These are phyloP conservation scores for Rhynchosporium agropyri DNA, from an alignment of 2,329 filamentous ascomycete genomes.

Conservation along the genomic window DNA sequence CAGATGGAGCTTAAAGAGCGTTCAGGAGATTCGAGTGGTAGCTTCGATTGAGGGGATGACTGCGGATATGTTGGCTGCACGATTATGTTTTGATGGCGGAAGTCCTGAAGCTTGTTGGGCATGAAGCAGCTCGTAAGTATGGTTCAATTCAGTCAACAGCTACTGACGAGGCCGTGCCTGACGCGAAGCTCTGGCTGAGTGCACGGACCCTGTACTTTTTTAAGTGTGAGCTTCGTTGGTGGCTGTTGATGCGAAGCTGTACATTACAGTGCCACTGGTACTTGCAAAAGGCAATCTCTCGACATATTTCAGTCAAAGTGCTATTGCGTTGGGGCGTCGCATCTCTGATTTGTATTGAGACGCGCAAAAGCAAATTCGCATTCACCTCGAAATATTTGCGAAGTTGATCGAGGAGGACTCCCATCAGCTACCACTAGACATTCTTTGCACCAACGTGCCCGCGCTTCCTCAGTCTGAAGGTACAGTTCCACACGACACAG, in stretches of 20 bases:
- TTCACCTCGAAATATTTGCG: neutral
- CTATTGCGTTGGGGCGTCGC: neutral
- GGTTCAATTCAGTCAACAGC: neutral
- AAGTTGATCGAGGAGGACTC: neutral
- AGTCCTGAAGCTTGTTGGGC: slow-evolving; percentile 2
- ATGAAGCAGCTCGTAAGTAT: neutral
- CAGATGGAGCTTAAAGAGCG: slow-evolving; percentile 30
- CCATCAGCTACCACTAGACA: neutral
- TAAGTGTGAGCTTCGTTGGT: slow-evolving; percentile 1
- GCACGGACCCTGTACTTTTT: slow-evolving; percentile 3
- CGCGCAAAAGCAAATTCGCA: neutral
- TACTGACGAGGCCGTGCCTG: slow-evolving; percentile 15
- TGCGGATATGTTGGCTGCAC: neutral
- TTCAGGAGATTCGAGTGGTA: slow-evolving; percentile 1
- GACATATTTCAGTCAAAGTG: neutral
- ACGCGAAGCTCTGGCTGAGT: neutral
- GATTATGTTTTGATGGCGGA: slow-evolving; percentile 1
- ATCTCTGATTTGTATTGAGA: neutral
- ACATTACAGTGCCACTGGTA: no score
- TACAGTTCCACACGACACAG: slow-evolving; percentile 21
- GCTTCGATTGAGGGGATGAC: neutral
- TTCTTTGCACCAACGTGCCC: slow-evolving; percentile 11
- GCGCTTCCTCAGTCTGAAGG: neutral
- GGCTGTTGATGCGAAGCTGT: neutral
- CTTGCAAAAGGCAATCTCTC: neutral